phyloP scores from a whole-genome alignment of 2,329 filamentous ascomycete species.

The Aspergillus fumigatus region DNA sequence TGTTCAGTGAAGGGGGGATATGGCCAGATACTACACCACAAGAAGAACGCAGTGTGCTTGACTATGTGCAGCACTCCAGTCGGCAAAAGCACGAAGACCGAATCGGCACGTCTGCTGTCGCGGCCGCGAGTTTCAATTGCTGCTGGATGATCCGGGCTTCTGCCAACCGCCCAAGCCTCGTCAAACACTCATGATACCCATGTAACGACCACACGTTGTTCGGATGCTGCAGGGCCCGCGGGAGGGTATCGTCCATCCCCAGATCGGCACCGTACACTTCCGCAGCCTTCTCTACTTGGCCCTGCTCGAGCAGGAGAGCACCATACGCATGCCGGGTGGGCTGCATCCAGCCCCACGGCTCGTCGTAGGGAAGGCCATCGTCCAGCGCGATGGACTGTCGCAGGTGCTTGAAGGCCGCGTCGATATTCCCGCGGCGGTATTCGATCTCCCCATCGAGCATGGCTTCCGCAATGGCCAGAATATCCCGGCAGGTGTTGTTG shows the following conservation, averaged over 20 bases:
- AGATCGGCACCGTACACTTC: conserved; percentile 59
- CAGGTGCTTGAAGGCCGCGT: conserved; percentile 57
- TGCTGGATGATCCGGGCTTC: conserved; percentile 48
- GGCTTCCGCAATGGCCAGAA: conserved; percentile 56
- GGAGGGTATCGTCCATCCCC: conserved; percentile 56
- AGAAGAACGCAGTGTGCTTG: no score
- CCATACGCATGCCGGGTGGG: conserved; percentile 67
- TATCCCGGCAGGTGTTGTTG: conserved; percentile 61
- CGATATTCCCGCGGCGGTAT: conserved; percentile 59
- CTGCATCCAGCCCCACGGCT: conserved; percentile 79
- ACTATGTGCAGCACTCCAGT: conserved; percentile 6
- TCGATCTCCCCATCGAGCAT: conserved; percentile 73
- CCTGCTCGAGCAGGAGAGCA: conserved; percentile 65
- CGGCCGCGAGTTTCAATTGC: conserved; percentile 50
- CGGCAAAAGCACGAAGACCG: conserved; percentile 57
- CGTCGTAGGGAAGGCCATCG: conserved; percentile 63
- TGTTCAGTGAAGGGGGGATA: neutral
- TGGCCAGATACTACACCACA: neutral
- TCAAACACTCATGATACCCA: conserved; percentile 66
- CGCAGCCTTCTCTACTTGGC: conserved; percentile 52
- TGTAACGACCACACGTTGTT: conserved; percentile 74
- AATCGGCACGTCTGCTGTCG: conserved; percentile 57
- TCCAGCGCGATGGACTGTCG: conserved; percentile 56
- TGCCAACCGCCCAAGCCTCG: conserved; percentile 46
- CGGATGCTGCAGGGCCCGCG: conserved; percentile 61